Evolutionary conservation across 805 yeast genomes (phyloP), one percentile per base, ranked within the genome.

Genomic region (Trichomonascus vanleenenianus): DNA sequence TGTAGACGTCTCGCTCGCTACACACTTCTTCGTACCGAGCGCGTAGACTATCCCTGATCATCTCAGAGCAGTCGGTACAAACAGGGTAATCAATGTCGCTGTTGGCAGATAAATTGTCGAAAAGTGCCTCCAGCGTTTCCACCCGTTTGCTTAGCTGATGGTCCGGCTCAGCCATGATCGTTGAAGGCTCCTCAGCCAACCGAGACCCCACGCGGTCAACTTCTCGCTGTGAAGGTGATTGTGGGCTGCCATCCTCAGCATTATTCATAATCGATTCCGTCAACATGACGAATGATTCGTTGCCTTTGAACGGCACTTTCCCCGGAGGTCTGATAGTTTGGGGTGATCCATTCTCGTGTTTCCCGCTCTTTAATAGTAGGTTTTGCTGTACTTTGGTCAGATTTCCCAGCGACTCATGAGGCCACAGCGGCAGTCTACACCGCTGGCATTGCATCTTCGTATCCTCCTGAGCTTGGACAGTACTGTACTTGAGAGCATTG

Each of bases 81-180:
- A 93, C 78, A 0, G 98, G 98, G 57, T 79, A 80, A 51, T 86
- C 94, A 12, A 91, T 73, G 49, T 82, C 87, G 43, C 82, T 81
- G 50, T 83, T 81, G 3, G 75, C 70, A 0, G 93, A 81, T 4
- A 91, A 63, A 1, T 84, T 70, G 50, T 83, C 81, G 60, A 86
- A 88, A 1, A 91, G 74, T 33, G 75, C 76, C 2, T 77, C 78
- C 30, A 87, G 60, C 0, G 79, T 71, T 39, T 73, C 37, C 16
- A 50, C n/a, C 27, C 49, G 31, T 72, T 38, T 19, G 9, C 39
- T 15, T n/a, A 40, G 12, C 30, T 39, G 16, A 3, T 15, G 18
- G 7, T 14, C 14, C 18, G 27, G 27, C 27, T 22, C 27, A 8
- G 27, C 27, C 27, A 22, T 22, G 27, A 22, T 22, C 27, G 7